phyloP scores from a whole-genome alignment of 179 eudicot species.

The Actinidia chinensis region DNA sequence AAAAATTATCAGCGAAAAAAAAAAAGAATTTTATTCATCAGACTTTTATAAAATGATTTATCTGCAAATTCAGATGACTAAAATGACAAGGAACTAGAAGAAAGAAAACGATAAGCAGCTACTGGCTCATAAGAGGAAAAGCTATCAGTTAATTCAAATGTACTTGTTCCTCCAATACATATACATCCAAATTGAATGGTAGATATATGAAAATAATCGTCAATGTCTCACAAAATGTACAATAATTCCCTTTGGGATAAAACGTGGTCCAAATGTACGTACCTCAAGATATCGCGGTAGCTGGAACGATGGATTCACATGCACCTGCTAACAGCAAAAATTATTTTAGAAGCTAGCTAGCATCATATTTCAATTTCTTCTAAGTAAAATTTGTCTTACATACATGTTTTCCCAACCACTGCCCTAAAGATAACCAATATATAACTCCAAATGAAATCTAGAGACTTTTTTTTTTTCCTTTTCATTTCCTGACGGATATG shows the following conservation, averaged over 20 bases:
- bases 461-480: neutral
- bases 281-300: slow-evolving; percentile 9
- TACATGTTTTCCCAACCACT: neutral
- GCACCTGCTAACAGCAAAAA: slow-evolving; percentile 1
- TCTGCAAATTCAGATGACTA: too few relatives aligned
- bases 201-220: neutral
- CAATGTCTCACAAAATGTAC: neutral
- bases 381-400: neutral
- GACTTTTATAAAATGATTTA: too few relatives aligned
- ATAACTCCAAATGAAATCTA: neutral
- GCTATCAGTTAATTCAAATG: neutral
- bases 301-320: slow-evolving; percentile 18
- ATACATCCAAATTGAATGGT: neutral
- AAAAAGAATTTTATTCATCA: too few relatives aligned
- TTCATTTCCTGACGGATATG: neutral
- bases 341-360: neutral
- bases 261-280: neutral
- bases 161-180: neutral
- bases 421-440: neutral
- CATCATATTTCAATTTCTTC: neutral
- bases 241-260: neutral
- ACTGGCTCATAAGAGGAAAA: too few relatives aligned
- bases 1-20: too few relatives aligned
- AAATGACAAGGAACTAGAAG: too few relatives aligned
- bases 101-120: too few relatives aligned